Evolutionary conservation across 306 rosid species (phyloP).

Genomic region (barrel medic (Medicago truncatula)): MtrunA17r5.0-ANR NC_053046.1:43041001-43041500

Average conservation of each 20-base stretch:
- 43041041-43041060: conserved; percentile 31
- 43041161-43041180: conserved; percentile 33
- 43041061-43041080: conserved; percentile 64
- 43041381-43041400: conserved; percentile 77
- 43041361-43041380: conserved; percentile 63
- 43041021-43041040: conserved; percentile 29
- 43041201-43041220: conserved; percentile 15
- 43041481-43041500: not conserved
- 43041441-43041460: conserved; percentile 8
- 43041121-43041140: conserved; percentile 89
- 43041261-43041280: not conserved
- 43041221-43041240: not conserved
- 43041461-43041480: not conserved
- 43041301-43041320: conserved; percentile 1
- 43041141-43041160: conserved; percentile 97
- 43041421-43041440: conserved; percentile 90
- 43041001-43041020: conserved; percentile 12
- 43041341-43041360: conserved; percentile 15
- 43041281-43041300: conserved; percentile 5
- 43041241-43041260: conserved; percentile 17
- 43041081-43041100: conserved; percentile 84
- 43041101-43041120: conserved; percentile 78
- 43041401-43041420: conserved; percentile 95
- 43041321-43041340: conserved; percentile 22
- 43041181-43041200: conserved; percentile 7